Evolutionary conservation across 164 flowering plant genomes (phyloP), one percentile per base, ranked within the genome.

Genomic region (Liriodendron chinense): DNA sequence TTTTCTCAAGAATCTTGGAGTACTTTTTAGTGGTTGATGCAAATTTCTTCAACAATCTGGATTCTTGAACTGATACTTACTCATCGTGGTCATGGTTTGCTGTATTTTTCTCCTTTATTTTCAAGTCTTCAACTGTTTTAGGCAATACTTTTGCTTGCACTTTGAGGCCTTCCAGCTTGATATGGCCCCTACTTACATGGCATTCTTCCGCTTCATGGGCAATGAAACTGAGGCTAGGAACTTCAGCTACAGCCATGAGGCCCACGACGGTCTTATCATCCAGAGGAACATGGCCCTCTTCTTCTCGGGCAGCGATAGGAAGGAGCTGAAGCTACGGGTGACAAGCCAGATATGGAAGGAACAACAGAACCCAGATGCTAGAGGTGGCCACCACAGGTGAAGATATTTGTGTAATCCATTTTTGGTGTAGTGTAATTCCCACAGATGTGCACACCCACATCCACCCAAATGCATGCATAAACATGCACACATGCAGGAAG

Each of bases 201-300:
- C 89, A 23, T 88, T 88, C 75, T 86, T 88, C 12, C 89, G 92
- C 1, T 89, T 87, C 82, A 89, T 89, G 90, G 92, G 92, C 28
- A 90, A 89, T 50, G 92, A 89, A 34, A 72, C 47, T 57, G 92
- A 87, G 34, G 89, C 90, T 14, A 74, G 86, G 65, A 85, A 78
- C 64, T 87, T 56, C 68, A 81, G 83, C 74, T 87, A 89, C 80
- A 89, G 90, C 66, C 76, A 87, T 34, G 90, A 88, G 70, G 89
- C 87, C 34, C 90, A 89, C 28, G 91, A 88, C 53, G 91, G 91
- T 25, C 86, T 88, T 50, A 82, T 88, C 14, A 85, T 88, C 66
- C 90, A 87, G 68, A 80, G 90, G 0, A 85, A 83, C 67, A 81
- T 86, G 87, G 91, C 91, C 16, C 88, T 88, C 43, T 88, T 86